Base-by-base conservation (phyloP, 768 basidiomycete species). In the Podaxis pistillaris region DNA sequence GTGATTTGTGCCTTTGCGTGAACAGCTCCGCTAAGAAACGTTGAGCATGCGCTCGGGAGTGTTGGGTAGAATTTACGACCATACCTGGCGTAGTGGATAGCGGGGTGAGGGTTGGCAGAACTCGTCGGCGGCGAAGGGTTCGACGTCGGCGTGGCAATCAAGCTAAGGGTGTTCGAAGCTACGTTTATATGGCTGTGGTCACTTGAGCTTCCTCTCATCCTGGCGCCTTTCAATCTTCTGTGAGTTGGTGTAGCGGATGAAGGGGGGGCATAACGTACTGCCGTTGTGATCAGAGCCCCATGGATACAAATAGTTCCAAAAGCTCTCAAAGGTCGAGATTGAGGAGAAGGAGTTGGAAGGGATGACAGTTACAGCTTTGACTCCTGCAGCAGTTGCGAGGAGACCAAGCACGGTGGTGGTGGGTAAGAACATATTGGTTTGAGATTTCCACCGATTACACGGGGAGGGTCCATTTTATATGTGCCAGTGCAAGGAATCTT, bases 221-320 rank as follows among this genome's bases (percentile, higher is more conserved):
- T 74, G 37, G 77, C 79, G 64, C 76, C 79, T 80, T 15, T 46
- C 11, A 3, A 17, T 15, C n/a, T 28, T 15, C 11, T 5, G 19
- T 24, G 22, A 46, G 28, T 3, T 13, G n/a, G 4, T 49, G 30
- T 36, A 53, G 7, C 33, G 22, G 13, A 47, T 22, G 15, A 17
- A 6, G 33, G 12, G 26, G 26, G 22, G 8, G 11, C 44, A 4
- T 2, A 22, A 72, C 77, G 4, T 60, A 80, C 79, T 76, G 58
- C 79, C 79, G 56, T 80, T 80, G 67, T 80, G 79, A 53, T 80
- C 79, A 36, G 77, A 76, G 5, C 79, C 79, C 79, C 79, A 81
- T 5, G 79, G 79, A 62, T 81, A 81, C 26, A 80, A 70, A 64
- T 81, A 80, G 24, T 70, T 70, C 78, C 78, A 81, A 63, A 71